Percentiles rank a stretch among this genome's conserved stretches.
Evolutionary conservation across 257 asterid genomes (phyloP).

Genomic region (Plantago major): DNA sequence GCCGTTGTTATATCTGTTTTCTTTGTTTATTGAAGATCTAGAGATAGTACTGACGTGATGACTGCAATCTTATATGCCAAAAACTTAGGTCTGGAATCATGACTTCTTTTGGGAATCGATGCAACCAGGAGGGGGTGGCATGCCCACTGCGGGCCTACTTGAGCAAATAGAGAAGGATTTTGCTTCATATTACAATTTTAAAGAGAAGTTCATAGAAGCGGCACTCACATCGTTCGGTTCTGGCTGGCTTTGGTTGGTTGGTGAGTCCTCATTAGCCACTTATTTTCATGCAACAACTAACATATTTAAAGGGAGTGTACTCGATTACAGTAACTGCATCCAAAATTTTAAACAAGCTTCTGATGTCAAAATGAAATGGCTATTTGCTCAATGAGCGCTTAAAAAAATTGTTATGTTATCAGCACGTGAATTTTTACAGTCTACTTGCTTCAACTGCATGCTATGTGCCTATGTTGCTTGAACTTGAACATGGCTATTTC

Average conservation of each 20-base stretch:
- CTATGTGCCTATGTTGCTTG: background rate
- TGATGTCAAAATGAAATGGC: background rate
- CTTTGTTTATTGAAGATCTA: constrained; percentile 4
- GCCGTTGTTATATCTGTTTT: constrained; percentile 9
- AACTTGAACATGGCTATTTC: background rate
- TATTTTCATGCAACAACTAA: constrained; percentile 2
- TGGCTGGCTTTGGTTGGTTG: constrained; percentile 92
- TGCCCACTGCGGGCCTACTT: constrained; percentile 68
- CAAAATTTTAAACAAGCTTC: constrained; percentile 3
- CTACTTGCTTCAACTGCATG: background rate
- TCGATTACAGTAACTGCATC: constrained; percentile 10
- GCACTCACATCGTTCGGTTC: constrained; percentile 79
- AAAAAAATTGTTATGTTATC: background rate
- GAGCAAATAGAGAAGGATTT: constrained; percentile 91
- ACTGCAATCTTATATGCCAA: constrained; percentile 19
- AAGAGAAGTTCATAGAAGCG: constrained; percentile 61
- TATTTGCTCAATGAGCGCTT: background rate
- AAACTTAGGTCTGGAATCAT: constrained; percentile 84
- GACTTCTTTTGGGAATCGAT: constrained; percentile 97
- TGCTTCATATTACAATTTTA: constrained; percentile 66
- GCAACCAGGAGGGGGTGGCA: constrained; percentile 87
- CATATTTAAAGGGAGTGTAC: background rate
- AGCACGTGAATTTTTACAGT: background rate
- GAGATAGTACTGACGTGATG: constrained; percentile 14
- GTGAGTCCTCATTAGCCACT: constrained; percentile 51